Base-by-base conservation (phyloP, 257 asterid species). In the Forsythia viridissima region DNA sequence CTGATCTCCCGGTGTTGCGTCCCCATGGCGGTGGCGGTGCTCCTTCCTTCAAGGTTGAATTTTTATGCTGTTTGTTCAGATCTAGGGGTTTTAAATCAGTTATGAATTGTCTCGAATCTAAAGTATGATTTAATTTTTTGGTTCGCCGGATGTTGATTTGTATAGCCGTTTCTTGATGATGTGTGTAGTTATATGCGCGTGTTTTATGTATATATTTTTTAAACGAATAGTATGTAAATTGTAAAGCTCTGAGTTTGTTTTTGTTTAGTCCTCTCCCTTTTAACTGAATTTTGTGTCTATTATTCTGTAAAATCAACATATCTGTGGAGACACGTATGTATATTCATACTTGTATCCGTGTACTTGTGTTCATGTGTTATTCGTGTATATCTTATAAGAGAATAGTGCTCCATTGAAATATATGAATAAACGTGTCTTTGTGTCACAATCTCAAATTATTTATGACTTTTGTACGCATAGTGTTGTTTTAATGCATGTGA, bases 1-100 rank as follows among this genome's bases (percentile, higher is more conserved):
- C 65, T 30, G 73, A 76, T 76, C 79, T 76, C 21, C 72, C 44
- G 1, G 42, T 15, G 36, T 36, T 63, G 75, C 95, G 95, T 51
- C 90, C 93, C 11, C 90, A 82, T 80, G 89, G 89, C 85, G 86
- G 84, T 61, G 66, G 68, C 39, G 74, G 78, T 72, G 82, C 77
- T 43, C 76, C 85, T 71, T 77, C 89, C 12, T 78, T 83, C 83
- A 89, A 83, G 95, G 95, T 90, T 72, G 57, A 74, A 48, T 73
- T 61, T 80, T 80, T 77, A 21, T 71, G n/a, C 72, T 48, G 5
- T 8, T 65, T 73, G 15, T 70, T 39, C 84, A 86, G 90, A 89
- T 89, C 91, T 87, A 79, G 83, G 82, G 68, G 68, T 80, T 68
- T 13, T 46, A 63, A 30, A 69, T 80, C 76, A 21, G 4, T 46